Conservation (phyloP, 495 filamentous ascomycete species). For the Lindgomyces ingoldianus region DNA sequence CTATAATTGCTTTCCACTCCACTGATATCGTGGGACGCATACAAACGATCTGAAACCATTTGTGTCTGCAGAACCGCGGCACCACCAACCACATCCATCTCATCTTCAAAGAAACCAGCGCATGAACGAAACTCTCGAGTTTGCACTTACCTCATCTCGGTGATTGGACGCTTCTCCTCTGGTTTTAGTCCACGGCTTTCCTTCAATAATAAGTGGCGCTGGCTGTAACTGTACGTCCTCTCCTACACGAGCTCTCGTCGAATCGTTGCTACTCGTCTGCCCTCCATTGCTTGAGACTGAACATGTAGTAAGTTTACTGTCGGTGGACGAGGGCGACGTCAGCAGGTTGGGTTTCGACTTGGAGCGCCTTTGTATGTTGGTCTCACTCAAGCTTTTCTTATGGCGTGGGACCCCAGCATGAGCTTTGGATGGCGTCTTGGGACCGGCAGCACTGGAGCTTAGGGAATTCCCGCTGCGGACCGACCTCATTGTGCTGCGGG, state of each 20-base stretch:
- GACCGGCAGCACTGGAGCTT: constrained; percentile 27
- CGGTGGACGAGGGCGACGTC: constrained; percentile 32
- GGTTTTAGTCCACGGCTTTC: constrained; percentile 21
- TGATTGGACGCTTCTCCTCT: constrained; percentile 4
- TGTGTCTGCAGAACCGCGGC: constrained; percentile 5
- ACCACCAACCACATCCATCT: background rate
- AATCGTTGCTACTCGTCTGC: constrained; percentile 25
- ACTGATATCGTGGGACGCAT: constrained; percentile 4
- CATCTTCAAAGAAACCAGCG: background rate
- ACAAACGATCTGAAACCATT: constrained; percentile 20
- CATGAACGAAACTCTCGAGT: constrained; percentile 1
- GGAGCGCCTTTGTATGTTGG: constrained; percentile 27
- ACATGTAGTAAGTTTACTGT: constrained; percentile 36
- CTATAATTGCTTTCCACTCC: constrained; percentile 7
- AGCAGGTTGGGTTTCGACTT: constrained; percentile 31
- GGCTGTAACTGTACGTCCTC: constrained; percentile 28
- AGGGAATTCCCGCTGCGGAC: constrained; percentile 33
- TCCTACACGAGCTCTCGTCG: constrained; percentile 24
- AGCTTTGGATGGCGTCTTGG: constrained; percentile 19
- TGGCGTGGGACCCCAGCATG: constrained; percentile 21
- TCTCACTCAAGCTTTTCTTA: constrained; percentile 34
- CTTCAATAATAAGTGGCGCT: constrained; percentile 34
- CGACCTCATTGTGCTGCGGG: constrained; percentile 30
- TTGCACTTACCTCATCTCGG: constrained; percentile 30
- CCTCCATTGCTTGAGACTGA: constrained; percentile 35